Percentiles rank a stretch among this genome's conserved stretches.
phyloP scores from a whole-genome alignment of 148 eudicot species.

The Salicornia ramosissima region DNA sequence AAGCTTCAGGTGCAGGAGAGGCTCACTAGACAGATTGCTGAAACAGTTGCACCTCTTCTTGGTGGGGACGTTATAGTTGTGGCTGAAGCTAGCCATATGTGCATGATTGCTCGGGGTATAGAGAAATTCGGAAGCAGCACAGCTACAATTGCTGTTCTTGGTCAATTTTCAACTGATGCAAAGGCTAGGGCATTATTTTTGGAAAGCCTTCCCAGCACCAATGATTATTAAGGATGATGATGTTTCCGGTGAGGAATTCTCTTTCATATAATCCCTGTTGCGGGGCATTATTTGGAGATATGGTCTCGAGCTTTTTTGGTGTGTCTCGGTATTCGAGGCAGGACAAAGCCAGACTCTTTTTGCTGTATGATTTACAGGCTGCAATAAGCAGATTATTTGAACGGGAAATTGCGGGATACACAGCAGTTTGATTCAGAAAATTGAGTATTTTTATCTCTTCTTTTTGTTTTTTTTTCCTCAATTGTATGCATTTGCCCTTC shows the following conservation, averaged over 20 bases:
- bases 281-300: not conserved
- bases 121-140: constrained; percentile 90
- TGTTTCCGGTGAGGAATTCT: not conserved
- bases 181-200: constrained; percentile 55
- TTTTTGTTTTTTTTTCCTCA: not conserved
- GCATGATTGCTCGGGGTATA: constrained; percentile 92
- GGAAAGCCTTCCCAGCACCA: constrained; percentile 48
- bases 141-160: constrained; percentile 79
- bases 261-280: not conserved
- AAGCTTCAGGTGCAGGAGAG: constrained; percentile 98
- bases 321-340: not conserved
- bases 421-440: constrained; percentile 1
- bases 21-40: constrained; percentile 85
- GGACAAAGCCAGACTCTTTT: constrained; percentile 5
- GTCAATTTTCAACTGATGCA: constrained; percentile 75
- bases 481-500: constrained; percentile 19
- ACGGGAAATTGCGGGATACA: not conserved
- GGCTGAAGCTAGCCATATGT: constrained; percentile 84
- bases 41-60: constrained; percentile 57
- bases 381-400: not conserved
- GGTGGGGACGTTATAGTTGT: constrained; percentile 87
- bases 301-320: constrained; percentile 13
- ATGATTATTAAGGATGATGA: constrained; percentile 25
- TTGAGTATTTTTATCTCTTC: not conserved
- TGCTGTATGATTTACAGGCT: not conserved